Conservation (phyloP, 495 filamentous ascomycete genomes). For the Tuber indicum region DNA sequence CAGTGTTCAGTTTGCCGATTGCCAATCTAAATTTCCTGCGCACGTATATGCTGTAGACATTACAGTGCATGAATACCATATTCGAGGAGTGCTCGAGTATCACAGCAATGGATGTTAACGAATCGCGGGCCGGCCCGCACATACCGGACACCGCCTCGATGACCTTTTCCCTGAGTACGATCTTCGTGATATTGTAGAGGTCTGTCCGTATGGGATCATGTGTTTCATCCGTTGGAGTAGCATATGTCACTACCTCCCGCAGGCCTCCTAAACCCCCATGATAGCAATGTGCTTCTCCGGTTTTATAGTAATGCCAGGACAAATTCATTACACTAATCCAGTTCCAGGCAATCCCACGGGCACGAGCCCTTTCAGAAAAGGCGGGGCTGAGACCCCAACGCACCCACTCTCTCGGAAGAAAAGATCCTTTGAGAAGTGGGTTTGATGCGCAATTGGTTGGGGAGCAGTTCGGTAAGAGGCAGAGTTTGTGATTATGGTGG, state of each 20-base stretch:
- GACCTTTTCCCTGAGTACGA: background rate
- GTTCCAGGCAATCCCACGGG: background rate
- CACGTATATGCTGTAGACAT: background rate
- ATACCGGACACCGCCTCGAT: background rate
- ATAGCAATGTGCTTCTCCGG: background rate
- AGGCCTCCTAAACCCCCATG: background rate
- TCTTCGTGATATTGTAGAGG: background rate
- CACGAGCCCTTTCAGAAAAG: background rate
- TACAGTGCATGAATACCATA: background rate
- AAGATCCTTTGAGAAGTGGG: background rate
- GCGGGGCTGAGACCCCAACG: background rate
- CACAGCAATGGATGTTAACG: background rate
- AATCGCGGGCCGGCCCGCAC: slow-evolving; percentile 5
- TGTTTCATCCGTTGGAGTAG: background rate
- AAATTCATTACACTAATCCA: background rate
- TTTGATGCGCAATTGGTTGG: background rate
- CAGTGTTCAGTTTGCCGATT: background rate
- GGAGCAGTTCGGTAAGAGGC: background rate
- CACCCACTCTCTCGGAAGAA: background rate
- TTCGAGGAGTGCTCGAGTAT: background rate
- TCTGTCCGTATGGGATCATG: background rate
- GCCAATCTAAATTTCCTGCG: background rate
- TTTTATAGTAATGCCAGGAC: no score
- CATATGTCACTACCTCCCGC: background rate
- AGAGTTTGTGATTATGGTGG: background rate